Conservation (phyloP, 192 early-diverging fungal species). For the Chytriomyces sp. region DNA sequence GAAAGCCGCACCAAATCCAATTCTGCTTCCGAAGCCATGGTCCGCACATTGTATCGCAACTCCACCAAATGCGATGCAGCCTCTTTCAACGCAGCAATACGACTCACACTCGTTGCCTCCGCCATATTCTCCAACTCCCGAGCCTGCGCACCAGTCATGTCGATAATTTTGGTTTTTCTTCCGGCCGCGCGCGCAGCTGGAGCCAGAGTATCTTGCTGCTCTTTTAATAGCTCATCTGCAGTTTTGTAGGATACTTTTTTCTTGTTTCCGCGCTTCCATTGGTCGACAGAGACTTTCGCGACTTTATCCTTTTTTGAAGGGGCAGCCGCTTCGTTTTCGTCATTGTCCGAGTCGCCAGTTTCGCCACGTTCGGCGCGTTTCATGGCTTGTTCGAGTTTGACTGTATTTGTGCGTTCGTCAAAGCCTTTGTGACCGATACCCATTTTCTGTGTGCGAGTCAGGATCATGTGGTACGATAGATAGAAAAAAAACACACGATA, state of each 20-base stretch:
- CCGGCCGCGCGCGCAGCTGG: slow-evolving; percentile 24
- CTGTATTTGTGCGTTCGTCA: slow-evolving; percentile 74
- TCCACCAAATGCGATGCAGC: slow-evolving; percentile 70
- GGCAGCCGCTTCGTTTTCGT: slow-evolving; percentile 50
- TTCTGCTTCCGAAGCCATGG: slow-evolving; percentile 74
- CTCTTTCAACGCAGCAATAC: slow-evolving; percentile 48
- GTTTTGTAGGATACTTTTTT: slow-evolving; percentile 73
- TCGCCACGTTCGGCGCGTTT: slow-evolving; percentile 23
- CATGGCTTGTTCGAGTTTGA: slow-evolving; percentile 57
- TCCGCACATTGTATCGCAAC: slow-evolving; percentile 74
- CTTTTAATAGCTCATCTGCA: slow-evolving; percentile 72
- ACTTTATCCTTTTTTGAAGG: slow-evolving; percentile 54
- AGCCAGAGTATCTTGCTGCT: slow-evolving; percentile 46
- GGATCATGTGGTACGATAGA: not conserved
- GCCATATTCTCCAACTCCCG: slow-evolving; percentile 43
- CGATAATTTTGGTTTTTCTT: slow-evolving; percentile 73
- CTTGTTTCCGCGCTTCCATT: slow-evolving; percentile 58
- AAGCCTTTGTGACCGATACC: slow-evolving; percentile 85
- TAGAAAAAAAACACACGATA: not conserved
- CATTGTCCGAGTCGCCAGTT: slow-evolving; percentile 44
- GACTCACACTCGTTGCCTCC: slow-evolving; percentile 40
- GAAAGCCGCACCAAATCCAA: slow-evolving; percentile 70
- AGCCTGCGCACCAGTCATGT: slow-evolving; percentile 79
- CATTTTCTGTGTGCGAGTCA: slow-evolving; percentile 46
- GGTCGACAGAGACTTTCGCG: slow-evolving; percentile 21